These are phyloP conservation scores for Coniochaeta hoffmannii DNA, from an alignment of 2,329 filamentous ascomycete species.

Conservation along the genomic window DNA sequence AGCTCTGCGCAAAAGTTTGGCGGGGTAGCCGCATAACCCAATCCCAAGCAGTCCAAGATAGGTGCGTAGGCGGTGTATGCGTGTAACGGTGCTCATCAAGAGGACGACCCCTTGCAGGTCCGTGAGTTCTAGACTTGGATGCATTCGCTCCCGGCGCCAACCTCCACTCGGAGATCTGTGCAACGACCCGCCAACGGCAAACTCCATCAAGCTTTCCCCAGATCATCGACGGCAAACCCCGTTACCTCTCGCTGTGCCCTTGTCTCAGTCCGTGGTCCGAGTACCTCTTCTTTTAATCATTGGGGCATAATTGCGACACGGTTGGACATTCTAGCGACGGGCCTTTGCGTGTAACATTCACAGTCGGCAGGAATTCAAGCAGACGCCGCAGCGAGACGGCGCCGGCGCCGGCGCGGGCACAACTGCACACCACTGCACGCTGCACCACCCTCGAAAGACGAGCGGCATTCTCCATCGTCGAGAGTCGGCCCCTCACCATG, in stretches of 20 bases:
- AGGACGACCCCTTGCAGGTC: background rate
- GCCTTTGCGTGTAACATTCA: too few relatives aligned
- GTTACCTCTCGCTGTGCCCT: conserved; percentile 1
- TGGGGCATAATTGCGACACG: too few relatives aligned
- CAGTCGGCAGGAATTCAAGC: too few relatives aligned
- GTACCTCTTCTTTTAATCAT: too few relatives aligned
- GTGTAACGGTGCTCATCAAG: background rate
- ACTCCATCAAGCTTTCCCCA: conserved; percentile 3
- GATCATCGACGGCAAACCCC: conserved; percentile 15
- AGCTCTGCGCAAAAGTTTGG: background rate
- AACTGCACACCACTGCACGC: too few relatives aligned
- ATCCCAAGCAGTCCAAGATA: too few relatives aligned
- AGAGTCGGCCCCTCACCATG: conserved; percentile 20
- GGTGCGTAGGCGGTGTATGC: background rate
- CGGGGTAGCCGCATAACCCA: background rate
- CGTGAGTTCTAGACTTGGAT: too few relatives aligned
- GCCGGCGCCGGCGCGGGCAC: conserved; percentile 15
- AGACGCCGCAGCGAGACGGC: conserved; percentile 6
- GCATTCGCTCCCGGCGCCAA: background rate
- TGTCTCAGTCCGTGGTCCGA: background rate
- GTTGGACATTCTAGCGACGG: too few relatives aligned
- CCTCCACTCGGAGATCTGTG: background rate
- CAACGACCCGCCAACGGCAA: background rate
- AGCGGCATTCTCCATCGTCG: conserved; percentile 2
- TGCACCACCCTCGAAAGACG: too few relatives aligned